Base-by-base conservation (phyloP, 805 yeast genomes). In the Cyberlindnera bimundalis region DNA sequence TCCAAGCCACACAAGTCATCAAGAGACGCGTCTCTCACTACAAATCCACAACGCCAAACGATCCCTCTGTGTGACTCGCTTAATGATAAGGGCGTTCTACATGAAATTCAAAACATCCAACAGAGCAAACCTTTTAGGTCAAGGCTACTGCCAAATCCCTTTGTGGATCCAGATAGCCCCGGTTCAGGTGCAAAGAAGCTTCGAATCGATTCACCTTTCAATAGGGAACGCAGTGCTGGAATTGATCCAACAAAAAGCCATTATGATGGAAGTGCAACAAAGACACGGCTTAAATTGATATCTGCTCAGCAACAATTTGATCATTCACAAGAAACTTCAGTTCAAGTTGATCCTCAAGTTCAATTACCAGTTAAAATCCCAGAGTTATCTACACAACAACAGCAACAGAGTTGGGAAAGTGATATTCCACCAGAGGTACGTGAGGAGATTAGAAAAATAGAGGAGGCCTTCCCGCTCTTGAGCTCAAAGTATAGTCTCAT, bases 361-460 rank as follows among this genome's bases (percentile, higher is more conserved):
- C 15, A 19, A 33, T 15, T n/a, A 28, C 15, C 33, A 29, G 10
- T 17, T 14, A 28, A 29, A 23, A 24, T 11, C 17, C 13, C 34
- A 14, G 28, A 40, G 2, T n/a, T n/a, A n/a, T n/a, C n/a, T n/a
- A n/a, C n/a, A n/a, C n/a, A n/a, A n/a, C n/a, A n/a, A n/a, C n/a
- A n/a, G n/a, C n/a, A n/a, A 21, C 35, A 15, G 29, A 39, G 2
- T 55, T 43, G 24, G 14, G 75, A 70, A 21, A 33, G 20, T 32
- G 78, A 74, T 42, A 68, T 77, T 1, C 68, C 81, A 3, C 57
- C 67, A 2, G 81, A 74, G 37, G 73, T 77, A 4, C 60, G 73
- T 25, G 79, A 73, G 45, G 88, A 81, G 48, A 77, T 81, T 73
- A 64, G 67, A 29, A 67, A 67, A 37, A 65, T 81, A 10, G 74